These are phyloP conservation scores for Vanderwaltozyma verrucispora DNA, from an alignment of 805 yeast species.

Conservation along the genomic window DNA sequence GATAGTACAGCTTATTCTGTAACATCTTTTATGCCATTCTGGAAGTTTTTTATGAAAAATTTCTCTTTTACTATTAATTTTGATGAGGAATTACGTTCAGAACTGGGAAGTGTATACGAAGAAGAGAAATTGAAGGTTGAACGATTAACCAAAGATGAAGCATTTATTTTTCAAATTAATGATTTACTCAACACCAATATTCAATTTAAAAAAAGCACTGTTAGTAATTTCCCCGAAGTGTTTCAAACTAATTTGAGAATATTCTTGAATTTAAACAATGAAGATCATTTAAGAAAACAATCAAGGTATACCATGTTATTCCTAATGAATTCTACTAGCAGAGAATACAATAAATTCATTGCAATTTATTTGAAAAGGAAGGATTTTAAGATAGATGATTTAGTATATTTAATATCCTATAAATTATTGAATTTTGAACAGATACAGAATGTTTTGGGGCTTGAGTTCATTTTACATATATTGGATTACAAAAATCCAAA, in stretches of 20 bases:
- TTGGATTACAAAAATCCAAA: too few species aligned
- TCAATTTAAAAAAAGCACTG: not conserved
- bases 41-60: constrained; percentile 26
- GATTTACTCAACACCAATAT: constrained; percentile 3
- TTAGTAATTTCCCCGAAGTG: constrained; percentile 19
- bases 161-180: constrained; percentile 8
- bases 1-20: constrained; percentile 17
- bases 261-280: constrained; percentile 6
- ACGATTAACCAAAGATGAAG: constrained; percentile 12
- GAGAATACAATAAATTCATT: constrained; percentile 26
- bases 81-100: constrained; percentile 21
- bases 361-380: constrained; percentile 25
- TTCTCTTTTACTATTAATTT: constrained; percentile 21
- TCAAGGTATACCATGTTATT: constrained; percentile 15
- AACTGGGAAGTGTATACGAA: constrained; percentile 20
- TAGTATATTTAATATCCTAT: constrained; percentile 15
- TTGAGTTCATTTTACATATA: constrained; percentile 8
- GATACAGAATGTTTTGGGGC: constrained; percentile 17
- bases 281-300: constrained; percentile 3
- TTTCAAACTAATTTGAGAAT: constrained; percentile 23
- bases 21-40: constrained; percentile 22
- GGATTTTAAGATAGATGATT: constrained; percentile 13
- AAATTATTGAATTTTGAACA: constrained; percentile 23
- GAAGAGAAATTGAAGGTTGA: constrained; percentile 21
- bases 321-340: constrained; percentile 12